A percentile compares a stretch with the other conserved stretches of the same genome.
Evolutionary conservation across 73 alveolate species (phyloP).

Genomic region (Paramecium sexaurelia): DNA sequence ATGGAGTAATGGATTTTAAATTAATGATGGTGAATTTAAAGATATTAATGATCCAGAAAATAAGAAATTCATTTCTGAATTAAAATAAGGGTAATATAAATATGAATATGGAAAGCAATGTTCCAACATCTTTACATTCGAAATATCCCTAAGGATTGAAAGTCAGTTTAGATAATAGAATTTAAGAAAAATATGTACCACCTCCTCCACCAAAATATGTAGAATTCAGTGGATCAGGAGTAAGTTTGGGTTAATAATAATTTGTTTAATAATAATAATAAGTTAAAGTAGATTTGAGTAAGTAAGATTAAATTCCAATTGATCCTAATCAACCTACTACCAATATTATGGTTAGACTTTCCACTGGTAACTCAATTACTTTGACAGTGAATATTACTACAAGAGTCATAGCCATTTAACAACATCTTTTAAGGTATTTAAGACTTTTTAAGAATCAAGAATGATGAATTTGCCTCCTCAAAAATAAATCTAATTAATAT

Average conservation of each 20-base stretch:
- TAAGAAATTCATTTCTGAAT: slow-evolving; percentile 77
- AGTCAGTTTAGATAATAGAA: slow-evolving; percentile 79
- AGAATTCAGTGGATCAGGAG: slow-evolving; percentile 80
- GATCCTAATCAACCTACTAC: slow-evolving; percentile 79
- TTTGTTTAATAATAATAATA: slow-evolving; percentile 9
- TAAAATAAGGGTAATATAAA: slow-evolving; percentile 71
- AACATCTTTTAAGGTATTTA: slow-evolving; percentile 63
- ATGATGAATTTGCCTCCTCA: not conserved
- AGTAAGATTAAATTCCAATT: slow-evolving; percentile 73
- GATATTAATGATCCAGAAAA: slow-evolving; percentile 75
- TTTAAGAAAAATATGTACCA: slow-evolving; percentile 76
- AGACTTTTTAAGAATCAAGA: not conserved
- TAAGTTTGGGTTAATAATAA: slow-evolving; percentile 71
- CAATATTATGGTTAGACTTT: slow-evolving; percentile 77
- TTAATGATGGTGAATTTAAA: slow-evolving; percentile 85
- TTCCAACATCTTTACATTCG: slow-evolving; percentile 74
- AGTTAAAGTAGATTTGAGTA: slow-evolving; percentile 71
- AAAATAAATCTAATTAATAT: slow-evolving; percentile 56
- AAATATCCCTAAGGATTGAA: slow-evolving; percentile 75
- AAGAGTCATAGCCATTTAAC: slow-evolving; percentile 74
- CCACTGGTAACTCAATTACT: slow-evolving; percentile 76
- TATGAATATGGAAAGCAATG: not conserved
- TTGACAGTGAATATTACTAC: slow-evolving; percentile 69
- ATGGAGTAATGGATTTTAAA: slow-evolving; percentile 79
- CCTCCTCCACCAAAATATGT: slow-evolving; percentile 90